Percentiles rank a stretch among this genome's conserved stretches.
Evolutionary conservation across 2,329 filamentous ascomycete species (phyloP).

Genomic region (Colletotrichum somersetense): DNA sequence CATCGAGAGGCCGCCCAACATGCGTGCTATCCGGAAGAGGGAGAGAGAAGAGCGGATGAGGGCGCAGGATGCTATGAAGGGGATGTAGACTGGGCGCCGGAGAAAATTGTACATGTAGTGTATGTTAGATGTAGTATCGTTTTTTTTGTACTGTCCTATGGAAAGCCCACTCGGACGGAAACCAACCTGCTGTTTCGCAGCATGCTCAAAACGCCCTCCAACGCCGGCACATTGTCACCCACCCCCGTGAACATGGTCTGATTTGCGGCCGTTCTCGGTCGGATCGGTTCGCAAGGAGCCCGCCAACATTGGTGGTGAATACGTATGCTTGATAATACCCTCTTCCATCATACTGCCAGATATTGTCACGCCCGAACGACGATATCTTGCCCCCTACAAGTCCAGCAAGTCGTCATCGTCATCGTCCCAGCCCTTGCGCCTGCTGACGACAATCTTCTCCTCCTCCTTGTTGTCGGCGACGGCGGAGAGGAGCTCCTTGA

Average conservation of each 20-base stretch:
- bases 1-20: constrained; percentile 89
- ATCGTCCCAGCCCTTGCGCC: constrained; percentile 87
- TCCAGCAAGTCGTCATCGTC: constrained; percentile 84
- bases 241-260: background rate
- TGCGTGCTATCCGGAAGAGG: constrained; percentile 80
- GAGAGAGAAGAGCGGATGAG: constrained; percentile 77
- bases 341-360: background rate
- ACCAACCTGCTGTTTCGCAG: constrained; percentile 30
- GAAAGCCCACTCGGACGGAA: constrained; percentile 21
- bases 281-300: background rate
- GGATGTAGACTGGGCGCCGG: background rate
- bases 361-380: background rate
- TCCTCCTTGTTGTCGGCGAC: constrained; percentile 83
- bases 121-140: constrained; percentile 26
- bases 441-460: constrained; percentile 87
- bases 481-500: constrained; percentile 90
- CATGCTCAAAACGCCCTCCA: constrained; percentile 37
- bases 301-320: background rate
- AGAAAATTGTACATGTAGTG: constrained; percentile 24
- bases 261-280: background rate
- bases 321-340: constrained; percentile 2
- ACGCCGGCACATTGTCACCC: constrained; percentile 22
- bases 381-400: constrained; percentile 54
- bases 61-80: constrained; percentile 62
- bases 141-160: constrained; percentile 6